Conservation (phyloP, 2,329 filamentous ascomycete genomes). For the Aspergillus niger region DNA sequence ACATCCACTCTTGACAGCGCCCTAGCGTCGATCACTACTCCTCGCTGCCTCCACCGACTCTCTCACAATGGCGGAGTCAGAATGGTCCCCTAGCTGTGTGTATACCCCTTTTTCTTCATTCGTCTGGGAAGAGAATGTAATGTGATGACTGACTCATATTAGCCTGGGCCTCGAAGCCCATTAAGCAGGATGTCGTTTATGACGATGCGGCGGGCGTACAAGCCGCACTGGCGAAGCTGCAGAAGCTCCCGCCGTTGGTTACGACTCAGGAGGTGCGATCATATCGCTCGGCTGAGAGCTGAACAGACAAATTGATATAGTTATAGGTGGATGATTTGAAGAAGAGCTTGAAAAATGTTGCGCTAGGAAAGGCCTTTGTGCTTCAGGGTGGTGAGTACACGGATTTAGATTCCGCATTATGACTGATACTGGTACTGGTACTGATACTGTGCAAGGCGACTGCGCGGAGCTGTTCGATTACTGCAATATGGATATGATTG, state of each 20-base stretch:
- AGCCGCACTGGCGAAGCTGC: conserved; percentile 44
- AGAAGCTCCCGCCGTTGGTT: conserved; percentile 50
- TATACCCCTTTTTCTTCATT: not conserved
- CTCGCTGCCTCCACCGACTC: not conserved
- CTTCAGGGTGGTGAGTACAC: conserved; percentile 73
- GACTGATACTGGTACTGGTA: not conserved
- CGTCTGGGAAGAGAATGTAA: not conserved
- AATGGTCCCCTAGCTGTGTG: conserved; percentile 23
- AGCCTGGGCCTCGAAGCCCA: conserved; percentile 30
- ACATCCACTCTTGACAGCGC: not conserved
- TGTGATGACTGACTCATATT: not conserved
- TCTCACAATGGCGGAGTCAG: not conserved
- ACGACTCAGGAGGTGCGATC: conserved; percentile 46
- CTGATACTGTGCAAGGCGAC: conserved; percentile 53
- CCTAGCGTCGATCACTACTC: not conserved
- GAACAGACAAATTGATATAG: not conserved
- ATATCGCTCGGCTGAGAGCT: not conserved
- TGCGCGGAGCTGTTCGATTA: conserved; percentile 98
- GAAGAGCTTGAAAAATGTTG: conserved; percentile 77
- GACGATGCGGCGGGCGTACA: conserved; percentile 45
- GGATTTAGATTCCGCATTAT: not conserved
- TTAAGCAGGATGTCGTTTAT: conserved; percentile 38
- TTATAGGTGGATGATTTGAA: conserved; percentile 72
- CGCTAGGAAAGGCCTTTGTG: conserved; percentile 85
- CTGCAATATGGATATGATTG: conserved; percentile 84